These are phyloP conservation scores for Taiwanofungus camphoratus DNA, from an alignment of 1,284 basidiomycete species.

Conservation along the genomic window DNA sequence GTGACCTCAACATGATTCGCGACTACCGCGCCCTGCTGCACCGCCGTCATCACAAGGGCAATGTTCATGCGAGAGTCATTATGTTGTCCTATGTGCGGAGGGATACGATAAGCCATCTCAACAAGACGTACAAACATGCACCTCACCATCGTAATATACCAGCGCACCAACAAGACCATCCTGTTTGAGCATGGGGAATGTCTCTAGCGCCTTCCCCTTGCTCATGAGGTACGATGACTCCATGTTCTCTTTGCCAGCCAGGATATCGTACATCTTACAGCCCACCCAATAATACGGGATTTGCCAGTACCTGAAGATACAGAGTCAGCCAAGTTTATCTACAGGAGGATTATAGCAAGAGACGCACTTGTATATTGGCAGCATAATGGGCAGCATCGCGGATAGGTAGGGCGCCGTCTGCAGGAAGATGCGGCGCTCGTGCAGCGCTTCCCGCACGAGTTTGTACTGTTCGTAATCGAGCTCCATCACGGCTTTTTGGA, in stretches of 20 bases:
- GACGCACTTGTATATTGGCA: slow-evolving; percentile 81
- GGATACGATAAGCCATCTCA: not conserved
- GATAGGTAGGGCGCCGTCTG: slow-evolving; percentile 95
- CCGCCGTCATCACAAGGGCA: slow-evolving; percentile 89
- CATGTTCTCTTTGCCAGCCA: slow-evolving; percentile 98
- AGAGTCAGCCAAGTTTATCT: not conserved
- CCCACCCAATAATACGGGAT: slow-evolving; percentile 95
- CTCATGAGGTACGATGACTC: slow-evolving; percentile 93
- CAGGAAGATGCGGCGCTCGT: slow-evolving; percentile 90
- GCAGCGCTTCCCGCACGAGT: slow-evolving; percentile 90
- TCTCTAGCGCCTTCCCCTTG: slow-evolving; percentile 87
- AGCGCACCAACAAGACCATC: slow-evolving; percentile 93
- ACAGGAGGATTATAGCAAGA: not conserved
- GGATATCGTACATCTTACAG: slow-evolving; percentile 94
- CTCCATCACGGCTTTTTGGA: slow-evolving; percentile 95
- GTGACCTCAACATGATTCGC: slow-evolving; percentile 92
- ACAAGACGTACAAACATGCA: not conserved
- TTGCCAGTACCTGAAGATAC: slow-evolving; percentile 80
- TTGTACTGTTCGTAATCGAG: slow-evolving; percentile 97
- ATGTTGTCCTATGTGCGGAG: slow-evolving; percentile 85
- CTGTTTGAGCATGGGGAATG: slow-evolving; percentile 93
- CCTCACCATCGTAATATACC: slow-evolving; percentile 93
- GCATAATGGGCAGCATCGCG: slow-evolving; percentile 90
- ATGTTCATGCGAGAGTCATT: slow-evolving; percentile 99
- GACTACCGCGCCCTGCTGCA: slow-evolving; percentile 86